Base-by-base conservation (phyloP, 768 basidiomycete species). In the Psilocybe cyanescens region DNA sequence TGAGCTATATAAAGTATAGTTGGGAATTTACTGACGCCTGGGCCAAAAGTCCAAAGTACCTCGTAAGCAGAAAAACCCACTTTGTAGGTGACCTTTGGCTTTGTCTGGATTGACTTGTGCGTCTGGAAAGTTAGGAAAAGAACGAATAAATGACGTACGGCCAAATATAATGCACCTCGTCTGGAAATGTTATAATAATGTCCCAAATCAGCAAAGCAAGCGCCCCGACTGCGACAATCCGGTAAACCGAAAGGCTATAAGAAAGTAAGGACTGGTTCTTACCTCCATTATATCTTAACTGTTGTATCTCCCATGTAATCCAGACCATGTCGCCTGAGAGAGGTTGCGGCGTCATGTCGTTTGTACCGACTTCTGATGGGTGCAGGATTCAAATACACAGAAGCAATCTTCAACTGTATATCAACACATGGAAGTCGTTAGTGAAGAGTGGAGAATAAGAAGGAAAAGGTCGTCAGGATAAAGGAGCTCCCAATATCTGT, bases 1-100 rank as follows among this genome's bases (percentile, higher is more conserved):
- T 19, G 16, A 9, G 14, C 30, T 63, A 56, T 54, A 37, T 52
- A 59, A 59, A 28, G 58, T 14, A 28, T 37, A 53, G 7, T 4
- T 33, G 12, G 44, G 51, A 35, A 58, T 33, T 33, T 24, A 65
- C 64, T 63, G 31, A 67, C 65, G 61, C 53, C 47, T 66, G 68
- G 3, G 65, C 63, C 46, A 66, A 33, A n/a, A 65, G 46, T 29
- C 60, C 63, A 31, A 68, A 66, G 46, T 68, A 68, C 57, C 63
- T 68, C 16, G 67, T 68, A 47, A 68, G 62, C 17, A 68, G 61
- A 49, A 65, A 68, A 31, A 68, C 61, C 68, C 68, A 68, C 61
- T 68, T 68, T 31, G 68, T 68, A 35, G 68, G 68, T 19, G 65
- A 66, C 7, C 37, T 46, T 46, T 53, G 50, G n/a, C 39, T 53